Evolutionary conservation across 306 rosid species (phyloP).

Genomic region (Amphicarpaea edgeworthii): DNA sequence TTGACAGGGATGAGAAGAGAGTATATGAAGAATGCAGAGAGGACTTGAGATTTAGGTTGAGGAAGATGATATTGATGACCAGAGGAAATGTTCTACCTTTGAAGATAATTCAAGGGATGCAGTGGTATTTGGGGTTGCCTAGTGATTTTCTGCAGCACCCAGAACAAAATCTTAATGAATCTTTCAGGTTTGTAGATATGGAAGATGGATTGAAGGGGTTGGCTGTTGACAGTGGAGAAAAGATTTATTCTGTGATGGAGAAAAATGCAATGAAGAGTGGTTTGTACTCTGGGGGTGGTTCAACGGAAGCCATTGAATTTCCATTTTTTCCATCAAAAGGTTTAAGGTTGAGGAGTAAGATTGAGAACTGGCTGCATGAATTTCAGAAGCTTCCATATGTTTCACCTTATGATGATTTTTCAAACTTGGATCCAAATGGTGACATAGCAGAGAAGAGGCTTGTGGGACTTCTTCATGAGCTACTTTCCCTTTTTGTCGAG

Average conservation of each 20-base stretch:
- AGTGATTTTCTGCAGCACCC: constrained; percentile 61
- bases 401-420: constrained; percentile 79
- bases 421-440: constrained; percentile 61
- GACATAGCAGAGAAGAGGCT: constrained; percentile 82
- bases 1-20: constrained; percentile 73
- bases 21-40: constrained; percentile 66
- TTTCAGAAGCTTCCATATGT: constrained; percentile 87
- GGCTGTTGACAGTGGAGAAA: constrained; percentile 59
- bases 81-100: constrained; percentile 70
- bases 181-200: constrained; percentile 77
- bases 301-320: constrained; percentile 73
- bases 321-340: constrained; percentile 78
- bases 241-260: constrained; percentile 69
- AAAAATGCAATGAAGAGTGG: constrained; percentile 67
- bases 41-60: constrained; percentile 71
- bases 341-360: constrained; percentile 81
- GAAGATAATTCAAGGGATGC: constrained; percentile 85
- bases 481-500: constrained; percentile 80
- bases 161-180: constrained; percentile 68
- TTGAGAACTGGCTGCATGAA: constrained; percentile 70
- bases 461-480: constrained; percentile 81
- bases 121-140: constrained; percentile 92
- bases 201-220: constrained; percentile 79
- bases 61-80: constrained; percentile 81
- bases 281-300: constrained; percentile 54